phyloP scores from a whole-genome alignment of 192 early-diverging fungal species.

The Coemansia erecta region DNA sequence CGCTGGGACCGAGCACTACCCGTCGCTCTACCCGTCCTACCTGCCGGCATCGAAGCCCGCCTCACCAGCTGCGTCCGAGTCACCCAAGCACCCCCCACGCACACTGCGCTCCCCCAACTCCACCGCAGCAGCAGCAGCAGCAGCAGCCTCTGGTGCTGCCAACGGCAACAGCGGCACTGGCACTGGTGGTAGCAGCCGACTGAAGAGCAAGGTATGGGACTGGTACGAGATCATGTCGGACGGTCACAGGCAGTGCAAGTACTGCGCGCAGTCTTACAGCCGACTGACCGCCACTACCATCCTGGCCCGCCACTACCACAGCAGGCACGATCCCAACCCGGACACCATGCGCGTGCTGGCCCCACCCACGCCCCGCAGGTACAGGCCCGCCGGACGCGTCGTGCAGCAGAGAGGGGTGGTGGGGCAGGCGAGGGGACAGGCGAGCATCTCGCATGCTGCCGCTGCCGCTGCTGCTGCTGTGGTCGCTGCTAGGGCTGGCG shows the following conservation, averaged over 20 bases:
- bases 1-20: too few relatives aligned
- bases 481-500: constrained; percentile 17
- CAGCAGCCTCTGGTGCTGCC: too few relatives aligned
- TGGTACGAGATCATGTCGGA: constrained; percentile 50
- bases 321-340: constrained; percentile 37
- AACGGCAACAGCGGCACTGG: too few relatives aligned
- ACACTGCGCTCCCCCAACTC: too few relatives aligned
- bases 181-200: constrained; percentile 37
- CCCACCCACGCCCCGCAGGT: constrained; percentile 11
- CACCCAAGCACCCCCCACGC: too few relatives aligned
- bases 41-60: constrained; percentile 36
- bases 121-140: constrained; percentile 15
- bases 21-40: too few relatives aligned
- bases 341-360: constrained; percentile 18
- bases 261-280: constrained; percentile 48
- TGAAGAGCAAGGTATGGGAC: constrained; percentile 53
- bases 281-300: constrained; percentile 52
- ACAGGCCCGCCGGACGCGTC: background rate
- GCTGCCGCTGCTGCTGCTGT: constrained; percentile 38
- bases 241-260: constrained; percentile 46
- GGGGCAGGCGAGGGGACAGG: constrained; percentile 8
- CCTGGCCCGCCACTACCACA: constrained; percentile 49
- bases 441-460: constrained; percentile 31
- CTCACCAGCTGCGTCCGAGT: too few relatives aligned
- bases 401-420: background rate